Evolutionary conservation across 371 early-diverging fungal genomes (phyloP).

Genomic region (Circinella minor): DNA sequence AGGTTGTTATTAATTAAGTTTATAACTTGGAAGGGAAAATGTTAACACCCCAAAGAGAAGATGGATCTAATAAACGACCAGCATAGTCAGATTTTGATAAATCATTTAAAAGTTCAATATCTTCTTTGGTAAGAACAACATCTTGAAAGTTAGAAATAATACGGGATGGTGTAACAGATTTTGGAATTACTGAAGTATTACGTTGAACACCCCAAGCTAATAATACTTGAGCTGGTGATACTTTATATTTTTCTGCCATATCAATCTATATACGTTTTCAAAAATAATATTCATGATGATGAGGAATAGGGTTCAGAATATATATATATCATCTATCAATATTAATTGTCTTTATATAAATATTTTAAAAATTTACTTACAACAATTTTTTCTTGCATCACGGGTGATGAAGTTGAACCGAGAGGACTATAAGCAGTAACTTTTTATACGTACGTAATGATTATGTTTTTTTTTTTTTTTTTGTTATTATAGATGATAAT

Average conservation of each 20-base stretch:
- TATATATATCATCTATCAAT: not conserved
- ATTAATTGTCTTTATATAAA: not conserved
- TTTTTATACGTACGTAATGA: too few species aligned
- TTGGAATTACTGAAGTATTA: constrained; percentile 67
- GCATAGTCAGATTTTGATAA: not conserved
- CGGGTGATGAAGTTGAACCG: constrained; percentile 55
- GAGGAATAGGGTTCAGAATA: not conserved
- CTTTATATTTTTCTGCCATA: constrained; percentile 70
- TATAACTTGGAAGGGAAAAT: constrained; percentile 24
- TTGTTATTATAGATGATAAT: not conserved
- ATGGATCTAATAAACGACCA: constrained; percentile 34
- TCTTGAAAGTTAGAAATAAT: constrained; percentile 56
- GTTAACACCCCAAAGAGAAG: constrained; percentile 35
- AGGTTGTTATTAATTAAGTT: too few species aligned
- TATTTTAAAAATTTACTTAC: constrained; percentile 22
- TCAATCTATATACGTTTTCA: constrained; percentile 36
- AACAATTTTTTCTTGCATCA: constrained; percentile 44
- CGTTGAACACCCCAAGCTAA: constrained; percentile 78
- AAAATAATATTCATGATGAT: too few species aligned
- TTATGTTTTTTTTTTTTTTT: too few species aligned
- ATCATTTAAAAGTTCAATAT: constrained; percentile 18
- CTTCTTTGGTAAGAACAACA: constrained; percentile 43
- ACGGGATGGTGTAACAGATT: constrained; percentile 61
- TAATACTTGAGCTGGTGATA: constrained; percentile 75
- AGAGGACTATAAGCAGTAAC: constrained; percentile 91